Base-by-base conservation (phyloP, 1,284 basidiomycete genomes). In the Tilletia walkeri region DNA sequence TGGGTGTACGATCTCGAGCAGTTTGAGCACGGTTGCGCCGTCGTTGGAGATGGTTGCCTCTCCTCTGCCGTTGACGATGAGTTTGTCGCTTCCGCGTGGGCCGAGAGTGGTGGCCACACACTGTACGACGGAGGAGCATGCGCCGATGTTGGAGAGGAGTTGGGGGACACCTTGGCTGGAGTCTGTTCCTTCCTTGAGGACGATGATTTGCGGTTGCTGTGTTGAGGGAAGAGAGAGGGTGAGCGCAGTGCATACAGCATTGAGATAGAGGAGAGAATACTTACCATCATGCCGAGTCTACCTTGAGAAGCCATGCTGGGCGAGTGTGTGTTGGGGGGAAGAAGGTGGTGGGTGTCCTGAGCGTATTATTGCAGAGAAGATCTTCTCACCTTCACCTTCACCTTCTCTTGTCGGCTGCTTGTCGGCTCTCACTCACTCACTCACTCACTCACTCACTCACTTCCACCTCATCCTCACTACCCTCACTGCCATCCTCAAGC, bases 51-150 rank as follows among this genome's bases (percentile, higher is more conserved):
- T 99, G 85, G 96, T 95, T 18, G 95, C 93, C 76, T 95, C 90
- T 68, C 95, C 95, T 70, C 94, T 90, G 49, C 77, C 78, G 67
- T 81, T 77, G 67, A 84, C 84, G 69, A 86, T 95, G 70, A 99
- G 88, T 85, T 98, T 99, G 86, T 98, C 95, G 95, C 98, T 98
- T 73, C 96, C 96, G 73, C 96, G 88, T 16, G 96, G 96, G 18
- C 96, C 96, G n/a, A 99, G 89, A 41, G 96, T 99, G 69, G 90
- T 94, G 16, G 96, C 89, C 20, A 83, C 81, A 69, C 80, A 82
- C 1, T 77, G 72, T 12, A 83, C 80, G 67, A 83, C 78, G 30
- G 79, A 76, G 5, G 76, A 49, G 69, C 79, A 84, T 5, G 80
- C 83, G 54, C 79, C 91, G 84, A 98, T 98, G 85, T 99, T 99